These are phyloP conservation scores for Leptodermis oblonga DNA, from an alignment of 257 asterid species.

Conservation along the genomic window DNA sequence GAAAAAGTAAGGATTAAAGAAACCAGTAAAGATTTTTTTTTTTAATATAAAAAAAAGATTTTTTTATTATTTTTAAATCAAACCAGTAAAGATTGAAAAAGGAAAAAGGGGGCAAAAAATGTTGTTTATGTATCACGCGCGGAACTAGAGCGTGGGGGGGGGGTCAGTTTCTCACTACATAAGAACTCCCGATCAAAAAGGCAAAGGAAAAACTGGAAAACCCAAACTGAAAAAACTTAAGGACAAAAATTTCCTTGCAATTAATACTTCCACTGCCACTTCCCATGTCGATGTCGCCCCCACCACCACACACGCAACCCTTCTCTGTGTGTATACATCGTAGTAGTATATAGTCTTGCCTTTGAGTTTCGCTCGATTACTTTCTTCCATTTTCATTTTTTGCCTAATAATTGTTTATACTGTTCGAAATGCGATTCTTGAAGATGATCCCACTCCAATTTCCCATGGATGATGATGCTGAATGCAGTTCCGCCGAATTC, in stretches of 20 bases:
- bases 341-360: constrained; percentile 8
- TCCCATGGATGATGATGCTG: too few relatives aligned
- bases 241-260: background rate
- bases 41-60: too few relatives aligned
- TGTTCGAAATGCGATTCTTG: background rate
- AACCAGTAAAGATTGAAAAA: too few relatives aligned
- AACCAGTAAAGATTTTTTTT: too few relatives aligned
- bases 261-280: background rate
- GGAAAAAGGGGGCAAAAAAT: too few relatives aligned
- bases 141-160: background rate
- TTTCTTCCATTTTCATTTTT: constrained; percentile 1
- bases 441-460: constrained; percentile 4
- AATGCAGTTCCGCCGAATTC: background rate
- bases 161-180: background rate
- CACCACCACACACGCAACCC: background rate
- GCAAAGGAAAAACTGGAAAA: too few relatives aligned
- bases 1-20: too few relatives aligned
- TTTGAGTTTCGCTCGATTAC: constrained; percentile 24
- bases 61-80: too few relatives aligned
- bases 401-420: background rate
- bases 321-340: background rate
- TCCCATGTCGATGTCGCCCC: constrained; percentile 7
- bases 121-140: constrained; percentile 2
- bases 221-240: background rate
- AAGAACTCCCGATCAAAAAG: background rate